Evolutionary conservation across 495 filamentous ascomycete genomes (phyloP), one percentile per base, ranked within the genome.

Genomic region (Alectoria sarmentosa): DNA sequence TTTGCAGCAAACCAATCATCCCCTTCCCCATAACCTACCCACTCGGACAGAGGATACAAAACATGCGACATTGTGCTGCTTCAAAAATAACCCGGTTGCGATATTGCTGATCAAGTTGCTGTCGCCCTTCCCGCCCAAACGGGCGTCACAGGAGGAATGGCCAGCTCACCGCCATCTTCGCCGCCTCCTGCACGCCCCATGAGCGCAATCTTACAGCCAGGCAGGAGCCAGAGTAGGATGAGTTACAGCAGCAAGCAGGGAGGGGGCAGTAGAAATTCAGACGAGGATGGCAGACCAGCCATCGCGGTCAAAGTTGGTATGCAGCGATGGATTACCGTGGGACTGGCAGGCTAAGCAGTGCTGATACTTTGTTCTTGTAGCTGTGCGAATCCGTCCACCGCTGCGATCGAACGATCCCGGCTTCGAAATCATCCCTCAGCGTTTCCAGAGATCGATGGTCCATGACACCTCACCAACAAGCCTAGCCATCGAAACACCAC

Each of bases 261-360:
- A 57, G 87, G 84, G 70, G 88, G 89, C 65, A 96, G 90, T 76
- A 84, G 93, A 72, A 88, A 88, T 36, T 96, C 92, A 3, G 94
- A 97, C 72, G 94, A 98, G 70, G 94, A 97, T 80, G 82, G 83
- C 49, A 93, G 88, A 76, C 97, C 94, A 38, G 37, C 63, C 4
- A 57, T 65, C 32, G 90, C 94, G n/a, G 94, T 98, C 73, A 96
- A 92, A 96, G 94, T 98, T 75, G 94, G 94, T 98, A 83, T 34
- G 70, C 67, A 60, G 64, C 66, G 9, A 32, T 61, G 13, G 62
- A 42, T 58, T 64, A 61, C 65, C 58, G 17, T 48, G 39, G 60
- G 42, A 46, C 66, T 69, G 65, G 66, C 55, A 61, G 42, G 52
- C 66, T 60, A 65, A 62, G 64, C 71, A 74, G 73, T 70, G 62